Base-by-base conservation (phyloP, 2,329 filamentous ascomycete genomes). In the Beauveria asiatica region DNA sequence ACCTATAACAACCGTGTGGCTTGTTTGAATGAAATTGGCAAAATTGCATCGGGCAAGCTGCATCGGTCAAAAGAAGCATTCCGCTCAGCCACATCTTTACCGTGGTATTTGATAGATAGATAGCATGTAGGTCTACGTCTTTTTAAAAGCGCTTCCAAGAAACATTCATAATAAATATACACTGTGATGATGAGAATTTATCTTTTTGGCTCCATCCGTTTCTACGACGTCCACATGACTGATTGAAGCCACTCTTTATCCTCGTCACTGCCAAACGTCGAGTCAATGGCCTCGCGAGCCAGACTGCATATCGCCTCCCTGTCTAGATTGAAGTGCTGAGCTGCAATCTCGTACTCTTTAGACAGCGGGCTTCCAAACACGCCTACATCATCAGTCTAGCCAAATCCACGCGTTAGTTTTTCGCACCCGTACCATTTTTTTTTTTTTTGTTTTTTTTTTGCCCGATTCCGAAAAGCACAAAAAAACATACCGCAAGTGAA, bases 311-410 rank as follows among this genome's bases (percentile, higher is more conserved):
- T 74, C 17, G 79, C 75, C 5, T 67, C 61, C 3, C 69, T 70
- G 13, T 67, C 69, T 7, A 94, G 76, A 0, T 73, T 70, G 67
- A 94, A 94, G 68, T 92, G 84, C 64, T 85, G 72, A 1, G 87
- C 85, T 3, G 88, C 87, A 2, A 94, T 80, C 8, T 78, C 75
- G 71, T 92, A 93, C 70, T 95, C 90, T 65, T 91, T 86, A 0
- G 88, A 92, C 4, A 92, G 73, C 0, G 83, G 79, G 67, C 88
- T 92, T 54, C 86, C 86, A 67, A 94, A 94, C 23, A 94, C 84
- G 2, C 89, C 90, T 10, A 93, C 87, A 67, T 94, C 89, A 69
- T 94, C 90, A 1, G 90, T 94, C 88, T 92, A 37, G 1, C 33
- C 11, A 37, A 37, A 16, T 6, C 13, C 33, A 37, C 33, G 33